A percentile compares a stretch with the other conserved stretches of the same genome.
These are phyloP conservation scores for Mycena maculata DNA, from an alignment of 768 basidiomycete genomes.

Conservation along the genomic window DNA sequence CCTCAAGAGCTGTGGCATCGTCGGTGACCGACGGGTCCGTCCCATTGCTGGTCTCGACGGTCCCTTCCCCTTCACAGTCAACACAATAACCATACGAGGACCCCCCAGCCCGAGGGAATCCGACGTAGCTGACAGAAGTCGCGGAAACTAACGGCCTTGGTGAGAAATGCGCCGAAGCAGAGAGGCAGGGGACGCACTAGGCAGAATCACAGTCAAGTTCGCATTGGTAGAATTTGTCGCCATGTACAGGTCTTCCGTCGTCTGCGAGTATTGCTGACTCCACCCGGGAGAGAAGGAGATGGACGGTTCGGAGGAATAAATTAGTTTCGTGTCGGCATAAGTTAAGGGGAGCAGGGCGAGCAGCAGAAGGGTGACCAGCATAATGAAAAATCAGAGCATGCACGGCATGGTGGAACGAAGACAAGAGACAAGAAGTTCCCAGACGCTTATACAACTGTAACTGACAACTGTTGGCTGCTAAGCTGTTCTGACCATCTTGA, in stretches of 20 bases:
- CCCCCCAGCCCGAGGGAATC: slow-evolving; percentile 38
- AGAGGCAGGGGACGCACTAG: slow-evolving; percentile 37
- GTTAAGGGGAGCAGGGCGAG: slow-evolving; percentile 13
- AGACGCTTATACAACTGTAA: neutral
- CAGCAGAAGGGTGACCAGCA: slow-evolving; percentile 31
- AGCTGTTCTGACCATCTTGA: neutral
- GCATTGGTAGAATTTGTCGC: slow-evolving; percentile 14
- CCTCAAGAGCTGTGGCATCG: slow-evolving; percentile 35
- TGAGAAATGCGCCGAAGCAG: neutral
- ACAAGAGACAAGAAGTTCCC: slow-evolving; percentile 19
- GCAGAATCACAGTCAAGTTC: slow-evolving; percentile 38
- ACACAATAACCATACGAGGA: slow-evolving; percentile 45
- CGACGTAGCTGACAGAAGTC: slow-evolving; percentile 43
- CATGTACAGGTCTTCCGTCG: slow-evolving; percentile 5
- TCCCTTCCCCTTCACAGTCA: slow-evolving; percentile 37
- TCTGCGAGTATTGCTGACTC: slow-evolving; percentile 20
- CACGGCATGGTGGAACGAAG: slow-evolving; percentile 28
- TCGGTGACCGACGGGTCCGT: slow-evolving; percentile 34
- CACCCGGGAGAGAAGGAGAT: slow-evolving; percentile 29
- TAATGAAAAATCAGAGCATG: slow-evolving; percentile 26
- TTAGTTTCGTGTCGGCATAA: slow-evolving; percentile 24
- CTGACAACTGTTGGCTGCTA: neutral
- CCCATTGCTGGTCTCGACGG: slow-evolving; percentile 36
- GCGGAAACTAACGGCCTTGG: slow-evolving; percentile 34
- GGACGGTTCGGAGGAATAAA: slow-evolving; percentile 18